Percentiles rank a stretch among this genome's conserved stretches.
Evolutionary conservation across 2,329 filamentous ascomycete genomes (phyloP).

Genomic region (Penicillium crustosum): DNA sequence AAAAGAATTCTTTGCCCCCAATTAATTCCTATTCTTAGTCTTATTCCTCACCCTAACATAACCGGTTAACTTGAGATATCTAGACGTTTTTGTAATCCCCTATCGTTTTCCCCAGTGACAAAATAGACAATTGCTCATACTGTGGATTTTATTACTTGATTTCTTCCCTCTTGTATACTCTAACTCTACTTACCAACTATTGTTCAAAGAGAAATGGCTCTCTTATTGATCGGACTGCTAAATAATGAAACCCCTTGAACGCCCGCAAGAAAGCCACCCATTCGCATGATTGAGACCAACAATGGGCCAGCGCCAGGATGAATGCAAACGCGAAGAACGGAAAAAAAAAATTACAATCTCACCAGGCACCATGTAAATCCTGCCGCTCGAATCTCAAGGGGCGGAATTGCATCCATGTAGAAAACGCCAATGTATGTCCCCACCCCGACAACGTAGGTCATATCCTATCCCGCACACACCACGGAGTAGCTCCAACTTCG

Average conservation of each 20-base stretch:
- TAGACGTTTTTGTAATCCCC: no score
- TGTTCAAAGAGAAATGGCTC: not conserved
- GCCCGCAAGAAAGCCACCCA: conserved; percentile 1
- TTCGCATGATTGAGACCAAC: not conserved
- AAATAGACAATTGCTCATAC: not conserved
- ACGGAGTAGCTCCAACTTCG: not conserved
- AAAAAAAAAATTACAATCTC: not conserved
- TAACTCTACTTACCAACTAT: not conserved
- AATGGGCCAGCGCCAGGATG: conserved; percentile 6
- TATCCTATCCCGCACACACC: not conserved
- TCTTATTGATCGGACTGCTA: conserved; percentile 1
- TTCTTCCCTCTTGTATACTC: not conserved
- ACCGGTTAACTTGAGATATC: no score
- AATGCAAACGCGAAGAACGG: conserved; percentile 9
- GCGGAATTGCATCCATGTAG: not conserved
- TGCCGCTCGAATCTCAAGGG: not conserved
- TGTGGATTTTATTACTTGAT: not conserved
- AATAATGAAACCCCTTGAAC: conserved; percentile 1
- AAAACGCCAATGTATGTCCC: conserved; percentile 2
- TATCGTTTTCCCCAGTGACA: not conserved
- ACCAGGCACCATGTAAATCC: not conserved
- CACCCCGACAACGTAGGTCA: not conserved
- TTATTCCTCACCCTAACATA: no score
- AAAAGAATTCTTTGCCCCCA: no score
- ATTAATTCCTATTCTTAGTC: no score